Base-by-base conservation (phyloP, 129 eudicot species). In the Escallonia rubra region DNA sequence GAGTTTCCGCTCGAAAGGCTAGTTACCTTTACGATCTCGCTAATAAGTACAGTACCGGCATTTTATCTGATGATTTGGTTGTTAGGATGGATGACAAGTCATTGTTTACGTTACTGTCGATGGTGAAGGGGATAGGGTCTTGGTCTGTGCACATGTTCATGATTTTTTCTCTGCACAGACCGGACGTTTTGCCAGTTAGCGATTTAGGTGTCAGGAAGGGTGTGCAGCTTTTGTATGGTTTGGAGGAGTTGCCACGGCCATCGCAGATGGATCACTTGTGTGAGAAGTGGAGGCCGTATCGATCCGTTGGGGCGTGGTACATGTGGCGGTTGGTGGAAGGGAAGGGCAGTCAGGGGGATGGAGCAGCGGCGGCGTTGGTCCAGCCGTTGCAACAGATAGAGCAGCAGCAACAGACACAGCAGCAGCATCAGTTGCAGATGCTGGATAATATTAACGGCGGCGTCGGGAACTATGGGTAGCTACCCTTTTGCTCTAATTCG, bases 141-240 rank as follows among this genome's bases (percentile, higher is more conserved):
- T 93, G 99, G 99, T 93, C 99, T 4, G 96, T 93, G 4, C 99
- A 93, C 72, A 86, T 86, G 99, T 93, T 93, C 56, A 93, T 93
- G 99, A 89, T 93, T 12, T 89, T 89, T 72, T 86, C 99, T 2
- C 77, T 93, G 48, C 93, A 84, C 42, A 76, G 99, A 52, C 99
- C 96, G 3, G 96, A 93, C 69, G 96, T 93, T 15, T 77, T 93
- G 77, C 99, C 99, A 0, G 86, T 84, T 51, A 89, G 95, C 58
- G 99, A 93, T 67, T 82, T 89, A 73, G 96, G 96, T 3, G 92
- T 93, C 23, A 82, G 99, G 70, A 93, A 86, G 79, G 99, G 99
- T 44, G 96, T 89, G 56, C 92, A 84, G 57, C 52, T 84, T 67
- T 67, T 93, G 81, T 82, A 84, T 77, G 85, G 81, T 45, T 75